These are phyloP conservation scores for Pinus taeda DNA, from an alignment of 75 land plant genomes.

Conservation along the genomic window DNA sequence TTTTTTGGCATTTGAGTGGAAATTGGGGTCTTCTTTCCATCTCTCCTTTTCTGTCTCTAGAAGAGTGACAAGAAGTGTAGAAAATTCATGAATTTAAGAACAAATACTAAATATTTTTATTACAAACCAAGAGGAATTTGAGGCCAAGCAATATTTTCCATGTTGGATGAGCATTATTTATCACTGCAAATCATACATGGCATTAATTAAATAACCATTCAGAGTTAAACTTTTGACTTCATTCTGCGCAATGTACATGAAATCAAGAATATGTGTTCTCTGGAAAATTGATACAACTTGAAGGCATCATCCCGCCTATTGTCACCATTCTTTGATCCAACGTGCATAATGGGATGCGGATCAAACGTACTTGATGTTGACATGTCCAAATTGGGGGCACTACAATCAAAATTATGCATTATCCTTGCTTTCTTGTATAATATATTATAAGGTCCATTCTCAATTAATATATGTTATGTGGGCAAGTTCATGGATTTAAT, in stretches of 20 bases:
- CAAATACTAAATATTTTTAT: slow-evolving; percentile 2
- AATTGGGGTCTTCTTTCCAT: too few relatives aligned
- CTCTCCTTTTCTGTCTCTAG: neutral
- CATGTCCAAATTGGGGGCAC: slow-evolving; percentile 3
- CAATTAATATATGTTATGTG: neutral
- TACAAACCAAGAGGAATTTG: neutral
- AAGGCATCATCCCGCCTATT: neutral
- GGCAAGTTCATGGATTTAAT: neutral
- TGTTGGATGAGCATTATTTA: neutral
- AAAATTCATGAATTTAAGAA: neutral
- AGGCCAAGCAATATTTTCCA: neutral
- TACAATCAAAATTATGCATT: neutral
- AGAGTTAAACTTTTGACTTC: neutral
- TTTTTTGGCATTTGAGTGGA: neutral
- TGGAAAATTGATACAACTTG: neutral
- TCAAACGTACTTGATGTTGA: slow-evolving; percentile 4
- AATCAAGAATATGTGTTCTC: neutral
- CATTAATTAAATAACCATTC: neutral
- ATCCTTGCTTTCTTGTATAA: neutral
- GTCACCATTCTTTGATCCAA: neutral
- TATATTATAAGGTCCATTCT: neutral
- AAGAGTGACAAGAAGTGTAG: neutral
- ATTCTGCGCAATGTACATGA: neutral
- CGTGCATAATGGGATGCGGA: neutral
- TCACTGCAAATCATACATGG: neutral